A percentile compares a stretch with the other conserved stretches of the same genome.
Evolutionary conservation across 192 early-diverging fungal species (phyloP).

Genomic region (Backusella mclennaniae): DNA sequence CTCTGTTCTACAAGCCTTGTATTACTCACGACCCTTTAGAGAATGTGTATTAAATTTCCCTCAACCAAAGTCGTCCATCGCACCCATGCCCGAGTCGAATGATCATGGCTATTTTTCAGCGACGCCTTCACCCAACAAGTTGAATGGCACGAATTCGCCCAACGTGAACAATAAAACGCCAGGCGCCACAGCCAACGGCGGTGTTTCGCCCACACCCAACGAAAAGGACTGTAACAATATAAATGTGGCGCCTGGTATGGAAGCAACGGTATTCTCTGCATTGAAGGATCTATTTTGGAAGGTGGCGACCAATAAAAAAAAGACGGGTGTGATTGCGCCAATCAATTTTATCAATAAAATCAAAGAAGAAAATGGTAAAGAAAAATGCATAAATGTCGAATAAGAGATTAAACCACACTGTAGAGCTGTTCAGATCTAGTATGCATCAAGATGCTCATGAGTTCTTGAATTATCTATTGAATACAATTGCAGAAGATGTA

Average conservation of each 20-base stretch:
- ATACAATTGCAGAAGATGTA: conserved; percentile 88
- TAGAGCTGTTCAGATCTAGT: conserved; percentile 88
- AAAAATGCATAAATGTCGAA: not conserved
- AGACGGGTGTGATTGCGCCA: conserved; percentile 80
- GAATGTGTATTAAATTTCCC: conserved; percentile 85
- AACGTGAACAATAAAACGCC: conserved; percentile 9
- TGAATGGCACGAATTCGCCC: not conserved
- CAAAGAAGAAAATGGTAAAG: conserved; percentile 87
- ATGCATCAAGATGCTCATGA: conserved; percentile 99
- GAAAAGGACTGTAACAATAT: conserved; percentile 6
- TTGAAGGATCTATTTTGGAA: conserved; percentile 83
- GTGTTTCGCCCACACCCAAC: not conserved
- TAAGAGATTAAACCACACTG: not conserved
- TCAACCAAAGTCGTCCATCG: conserved; percentile 31
- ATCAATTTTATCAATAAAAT: conserved; percentile 83
- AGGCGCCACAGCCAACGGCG: not conserved
- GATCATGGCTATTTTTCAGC: conserved; percentile 19
- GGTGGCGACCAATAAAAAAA: conserved; percentile 80
- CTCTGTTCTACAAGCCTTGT: conserved; percentile 93
- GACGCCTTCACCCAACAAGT: not conserved
- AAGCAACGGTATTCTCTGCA: conserved; percentile 81
- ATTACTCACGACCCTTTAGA: conserved; percentile 92
- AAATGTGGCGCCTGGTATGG: conserved; percentile 41
- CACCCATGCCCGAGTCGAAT: conserved; percentile 18
- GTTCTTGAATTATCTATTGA: conserved; percentile 92